Evolutionary conservation across 2,329 filamentous ascomycete species (phyloP), one percentile per base, ranked within the genome.

Genomic region (Beauveria sp.): DNA sequence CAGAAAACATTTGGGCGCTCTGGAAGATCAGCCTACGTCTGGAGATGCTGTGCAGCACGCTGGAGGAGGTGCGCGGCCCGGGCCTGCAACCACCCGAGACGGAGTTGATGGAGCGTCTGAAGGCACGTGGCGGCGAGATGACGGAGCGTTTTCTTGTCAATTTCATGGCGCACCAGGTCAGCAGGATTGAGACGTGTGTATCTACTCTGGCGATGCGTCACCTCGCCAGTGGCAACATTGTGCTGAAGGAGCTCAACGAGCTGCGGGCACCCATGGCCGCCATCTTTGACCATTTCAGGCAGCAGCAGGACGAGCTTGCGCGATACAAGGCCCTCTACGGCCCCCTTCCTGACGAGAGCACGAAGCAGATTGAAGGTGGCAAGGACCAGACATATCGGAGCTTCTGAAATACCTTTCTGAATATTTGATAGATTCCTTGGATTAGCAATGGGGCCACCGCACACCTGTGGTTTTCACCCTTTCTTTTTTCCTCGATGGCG

Each of bases 161-260:
- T 69, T 91, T 99, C 69, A 83, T 97, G 73, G 92, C 96, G 72
- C 92, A 97, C 71, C 92, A 97, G 80, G 89, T 99, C 67, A 92
- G 90, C 72, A 86, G 94, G 69, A 96, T 99, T 72, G 94, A 99
- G 91, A 88, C 90, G 56, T 94, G 90, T 70, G 83, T 92, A 67
- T 89, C 88, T 37, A 91, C 90, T 0, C 82, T 97, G 55, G 79
- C 85, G 14, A 79, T 96, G 68, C 88, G 93, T 54, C 88, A 96
- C 73, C 83, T 96, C 73, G 84, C 91, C 66, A 81, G 83, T 40
- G 91, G 91, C 14, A 84, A 88, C 67, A 83, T 79, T 46, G 73
- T 74, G 1, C 80, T 90, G 54, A 76, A 80, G 50, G 79, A 81
- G 64, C 82, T 96, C 28, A 81, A 89, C 58, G 84, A 91, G 65